Base-by-base conservation (phyloP, 768 basidiomycete genomes). In the Podaxis sp. region DNA sequence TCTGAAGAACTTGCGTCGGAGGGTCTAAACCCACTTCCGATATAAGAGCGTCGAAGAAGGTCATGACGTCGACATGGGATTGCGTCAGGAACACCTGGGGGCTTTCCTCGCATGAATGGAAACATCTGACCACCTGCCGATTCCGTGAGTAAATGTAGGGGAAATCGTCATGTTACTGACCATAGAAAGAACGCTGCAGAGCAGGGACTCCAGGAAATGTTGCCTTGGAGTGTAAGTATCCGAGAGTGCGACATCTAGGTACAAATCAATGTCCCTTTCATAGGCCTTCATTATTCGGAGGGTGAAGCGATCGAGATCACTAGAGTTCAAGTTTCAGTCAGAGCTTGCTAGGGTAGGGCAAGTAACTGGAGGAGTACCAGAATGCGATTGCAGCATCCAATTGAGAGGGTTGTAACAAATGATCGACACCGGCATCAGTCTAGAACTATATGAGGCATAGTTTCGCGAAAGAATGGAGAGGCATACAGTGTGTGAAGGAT, bases 271-370 rank as follows among this genome's bases (percentile, higher is more conserved):
- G 15, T 72, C 68, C 8, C 62, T 57, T 66, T 76, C 74, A 59
- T 85, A 81, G 15, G 72, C 67, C 33, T 72, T 70, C 26, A 84
- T 70, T 4, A 76, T 76, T 28, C 66, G 64, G 51, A 87, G 66
- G 1, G 83, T 73, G 26, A 78, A 75, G 17, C 70, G 73, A 37
- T 64, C 67, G 71, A 75, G 71, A 62, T 84, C 76, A 67, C 86
- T 87, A 64, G 36, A 36, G 24, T 63, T 40, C 36, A 26, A 28
- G 17, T 57, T 49, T 57, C 58, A 58, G 36, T 51, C 65, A 58
- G 20, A 24, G 11, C 20, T 50, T 26, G 4, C 11, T 22, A 20
- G 4, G 26, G 2, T 2, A 7, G 52, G 20, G 37, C 22, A 50
- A 8, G 28, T 46, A 5, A 22, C 2, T 6, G 10, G 24, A 10